Conservation (phyloP, 805 yeast species). For the Wickerhamiella slavikovae region DNA sequence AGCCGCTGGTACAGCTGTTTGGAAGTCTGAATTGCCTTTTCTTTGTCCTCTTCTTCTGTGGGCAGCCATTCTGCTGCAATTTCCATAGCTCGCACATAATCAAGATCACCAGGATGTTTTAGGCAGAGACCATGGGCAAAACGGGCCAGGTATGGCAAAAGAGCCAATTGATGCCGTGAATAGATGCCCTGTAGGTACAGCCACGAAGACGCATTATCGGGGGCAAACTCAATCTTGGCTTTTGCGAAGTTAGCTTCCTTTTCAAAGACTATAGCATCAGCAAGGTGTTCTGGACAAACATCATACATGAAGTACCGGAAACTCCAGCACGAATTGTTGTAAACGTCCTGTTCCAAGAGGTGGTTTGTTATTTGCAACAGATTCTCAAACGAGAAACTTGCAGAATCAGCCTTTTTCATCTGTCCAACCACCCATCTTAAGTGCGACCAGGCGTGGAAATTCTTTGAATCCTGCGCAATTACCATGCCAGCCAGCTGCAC, state of each 20-base stretch:
- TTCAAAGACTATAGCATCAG: slow-evolving; percentile 12
- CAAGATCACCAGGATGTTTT: too few species aligned
- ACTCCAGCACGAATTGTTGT: slow-evolving; percentile 89
- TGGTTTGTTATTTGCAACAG: slow-evolving; percentile 33
- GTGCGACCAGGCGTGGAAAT: slow-evolving; percentile 94
- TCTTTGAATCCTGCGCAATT: slow-evolving; percentile 64
- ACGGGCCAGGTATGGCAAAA: too few species aligned
- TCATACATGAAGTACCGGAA: slow-evolving; percentile 41
- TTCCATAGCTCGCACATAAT: too few species aligned
- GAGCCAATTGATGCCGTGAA: too few species aligned
- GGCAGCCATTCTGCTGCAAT: too few species aligned
- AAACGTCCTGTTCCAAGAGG: slow-evolving; percentile 38
- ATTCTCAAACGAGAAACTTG: slow-evolving; percentile 7
- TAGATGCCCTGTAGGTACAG: slow-evolving; percentile 50
- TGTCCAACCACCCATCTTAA: slow-evolving; percentile 59
- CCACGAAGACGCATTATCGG: slow-evolving; percentile 78
- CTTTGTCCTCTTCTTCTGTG: too few species aligned
- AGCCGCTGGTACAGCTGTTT: slow-evolving; percentile 33
- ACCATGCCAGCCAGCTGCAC: slow-evolving; percentile 42
- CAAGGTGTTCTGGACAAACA: slow-evolving; percentile 5
- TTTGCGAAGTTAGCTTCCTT: slow-evolving; percentile 36
- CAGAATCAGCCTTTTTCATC: slow-evolving; percentile 3
- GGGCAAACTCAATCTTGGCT: slow-evolving; percentile 32
- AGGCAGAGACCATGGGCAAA: too few species aligned
- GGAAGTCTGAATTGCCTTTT: too few species aligned